phyloP scores from a whole-genome alignment of 805 yeast species.

The Lipomyces yamanashiensis region DNA sequence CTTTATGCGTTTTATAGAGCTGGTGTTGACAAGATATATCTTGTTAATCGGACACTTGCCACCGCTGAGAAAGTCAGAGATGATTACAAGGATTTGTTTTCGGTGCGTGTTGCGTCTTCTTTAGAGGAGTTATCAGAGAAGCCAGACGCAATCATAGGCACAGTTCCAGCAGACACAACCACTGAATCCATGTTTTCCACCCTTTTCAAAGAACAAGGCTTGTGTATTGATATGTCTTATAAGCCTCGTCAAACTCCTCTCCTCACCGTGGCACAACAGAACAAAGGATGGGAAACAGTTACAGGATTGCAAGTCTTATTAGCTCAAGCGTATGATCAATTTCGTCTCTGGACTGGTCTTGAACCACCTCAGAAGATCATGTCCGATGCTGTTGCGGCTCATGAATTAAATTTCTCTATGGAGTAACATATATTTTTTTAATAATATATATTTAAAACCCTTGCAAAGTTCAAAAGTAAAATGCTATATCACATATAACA shows the following conservation, averaged over 20 bases:
- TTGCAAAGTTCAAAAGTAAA: too few relatives aligned
- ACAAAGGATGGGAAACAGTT: not conserved
- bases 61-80: constrained; percentile 64
- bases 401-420: not conserved
- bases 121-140: not conserved
- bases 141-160: not conserved
- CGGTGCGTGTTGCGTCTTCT: not conserved
- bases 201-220: not conserved
- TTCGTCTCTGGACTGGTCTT: not conserved
- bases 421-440: too few relatives aligned
- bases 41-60: constrained; percentile 75
- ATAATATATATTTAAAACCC: too few relatives aligned
- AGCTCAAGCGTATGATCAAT: not conserved
- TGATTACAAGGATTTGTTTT: constrained; percentile 64
- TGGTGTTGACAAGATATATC: constrained; percentile 77
- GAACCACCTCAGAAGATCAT: not conserved
- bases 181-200: not conserved
- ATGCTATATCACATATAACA: too few relatives aligned
- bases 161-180: not conserved
- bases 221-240: not conserved
- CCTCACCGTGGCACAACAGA: not conserved
- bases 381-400: not conserved
- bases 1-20: constrained; percentile 79
- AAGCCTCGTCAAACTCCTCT: not conserved
- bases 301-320: not conserved